A percentile compares a stretch with the other conserved stretches of the same genome.
Conservation (phyloP, 495 filamentous ascomycete species). For the Aspergillus leporis region DNA sequence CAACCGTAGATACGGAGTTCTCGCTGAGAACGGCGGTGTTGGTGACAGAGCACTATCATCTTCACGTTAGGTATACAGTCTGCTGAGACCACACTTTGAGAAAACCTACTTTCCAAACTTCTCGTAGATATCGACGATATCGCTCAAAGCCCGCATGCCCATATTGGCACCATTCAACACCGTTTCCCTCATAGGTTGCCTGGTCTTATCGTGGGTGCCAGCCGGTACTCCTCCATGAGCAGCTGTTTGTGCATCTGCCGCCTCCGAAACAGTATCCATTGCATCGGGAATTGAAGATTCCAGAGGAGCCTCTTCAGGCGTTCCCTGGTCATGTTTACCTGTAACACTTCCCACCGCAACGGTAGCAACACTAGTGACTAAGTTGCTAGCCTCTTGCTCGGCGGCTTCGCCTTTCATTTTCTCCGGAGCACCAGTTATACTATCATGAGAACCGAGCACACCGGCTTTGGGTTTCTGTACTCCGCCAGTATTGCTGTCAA, state of each 20-base stretch:
- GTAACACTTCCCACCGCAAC: conserved; percentile 75
- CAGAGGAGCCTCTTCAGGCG: conserved; percentile 42
- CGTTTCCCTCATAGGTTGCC: conserved; percentile 75
- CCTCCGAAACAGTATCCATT: conserved; percentile 52
- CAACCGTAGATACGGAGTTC: conserved; percentile 62
- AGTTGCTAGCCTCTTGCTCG: conserved; percentile 80
- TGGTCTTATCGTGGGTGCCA: conserved; percentile 73
- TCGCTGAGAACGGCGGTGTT: conserved; percentile 70
- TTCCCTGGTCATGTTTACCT: conserved; percentile 65
- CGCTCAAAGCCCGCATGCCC: conserved; percentile 72
- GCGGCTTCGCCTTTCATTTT: conserved; percentile 84
- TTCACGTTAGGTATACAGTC: conserved; percentile 12
- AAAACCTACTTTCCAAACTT: conserved; percentile 68
- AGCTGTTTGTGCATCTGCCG: conserved; percentile 59
- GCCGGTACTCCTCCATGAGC: conserved; percentile 45
- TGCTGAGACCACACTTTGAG: neutral
- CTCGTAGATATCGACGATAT: conserved; percentile 78
- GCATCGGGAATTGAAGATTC: conserved; percentile 60
- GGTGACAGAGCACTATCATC: conserved; percentile 66
- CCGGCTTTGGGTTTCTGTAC: conserved; percentile 69
- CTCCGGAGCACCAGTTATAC: conserved; percentile 78
- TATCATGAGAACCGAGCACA: conserved; percentile 74
- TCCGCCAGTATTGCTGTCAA: conserved; percentile 57
- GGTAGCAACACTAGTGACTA: conserved; percentile 72
- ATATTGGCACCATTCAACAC: conserved; percentile 77